Conservation (phyloP, 2,329 filamentous ascomycete species). For the Coleophoma crateriformis region DNA sequence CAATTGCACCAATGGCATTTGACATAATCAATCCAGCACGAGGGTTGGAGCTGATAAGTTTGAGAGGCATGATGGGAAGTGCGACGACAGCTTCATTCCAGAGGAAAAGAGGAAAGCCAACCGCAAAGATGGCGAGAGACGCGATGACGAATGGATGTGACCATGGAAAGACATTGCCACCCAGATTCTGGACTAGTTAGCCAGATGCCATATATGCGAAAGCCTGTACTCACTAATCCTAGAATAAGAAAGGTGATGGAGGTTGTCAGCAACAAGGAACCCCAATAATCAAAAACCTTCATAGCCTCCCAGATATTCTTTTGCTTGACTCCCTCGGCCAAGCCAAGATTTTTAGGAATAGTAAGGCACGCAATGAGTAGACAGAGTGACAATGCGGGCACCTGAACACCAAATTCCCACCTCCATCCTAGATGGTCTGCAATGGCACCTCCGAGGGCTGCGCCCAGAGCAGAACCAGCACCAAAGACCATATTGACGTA, state of each 20-base stretch:
- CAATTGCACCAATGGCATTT: constrained; percentile 45
- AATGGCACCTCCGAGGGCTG: constrained; percentile 64
- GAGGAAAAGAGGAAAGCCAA: constrained; percentile 45
- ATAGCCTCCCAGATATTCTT: constrained; percentile 42
- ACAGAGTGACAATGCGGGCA: constrained; percentile 43
- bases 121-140: constrained; percentile 41
- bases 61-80: constrained; percentile 55
- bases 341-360: constrained; percentile 47
- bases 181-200: constrained; percentile 40
- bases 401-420: constrained; percentile 63
- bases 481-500: constrained; percentile 64
- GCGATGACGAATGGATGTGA: constrained; percentile 51
- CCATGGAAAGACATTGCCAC: constrained; percentile 60
- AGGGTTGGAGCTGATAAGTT: constrained; percentile 42
- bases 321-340: constrained; percentile 36
- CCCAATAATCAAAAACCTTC: constrained; percentile 49
- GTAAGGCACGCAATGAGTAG: constrained; percentile 38
- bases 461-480: constrained; percentile 52
- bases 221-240: constrained; percentile 39
- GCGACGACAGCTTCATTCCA: constrained; percentile 43
- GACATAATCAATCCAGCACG: constrained; percentile 52
- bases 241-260: constrained; percentile 51
- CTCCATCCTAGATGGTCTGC: constrained; percentile 69
- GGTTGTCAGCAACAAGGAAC: constrained; percentile 46
- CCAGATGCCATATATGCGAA: background rate